phyloP scores from a whole-genome alignment of 1,139 yeast genomes.

The Candida frijolesensis region DNA sequence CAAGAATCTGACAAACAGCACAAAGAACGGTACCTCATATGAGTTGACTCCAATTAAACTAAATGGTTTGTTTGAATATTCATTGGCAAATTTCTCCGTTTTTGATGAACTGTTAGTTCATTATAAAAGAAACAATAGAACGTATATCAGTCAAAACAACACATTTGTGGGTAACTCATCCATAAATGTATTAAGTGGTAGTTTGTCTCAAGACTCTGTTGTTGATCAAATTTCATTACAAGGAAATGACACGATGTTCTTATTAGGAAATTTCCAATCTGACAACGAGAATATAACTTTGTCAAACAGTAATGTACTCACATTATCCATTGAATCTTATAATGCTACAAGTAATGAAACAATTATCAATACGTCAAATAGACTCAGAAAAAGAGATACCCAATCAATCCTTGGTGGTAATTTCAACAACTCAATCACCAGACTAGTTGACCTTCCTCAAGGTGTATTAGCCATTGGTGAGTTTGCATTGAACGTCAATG shows the following conservation, averaged over 20 bases:
- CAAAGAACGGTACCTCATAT: constrained; percentile 20
- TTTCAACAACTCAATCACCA: constrained; percentile 33
- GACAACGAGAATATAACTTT: constrained; percentile 31
- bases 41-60: constrained; percentile 38
- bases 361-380: constrained; percentile 12
- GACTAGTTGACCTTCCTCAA: constrained; percentile 22
- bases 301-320: constrained; percentile 29
- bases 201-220: constrained; percentile 43
- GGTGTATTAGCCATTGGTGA: constrained; percentile 36
- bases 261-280: constrained; percentile 54
- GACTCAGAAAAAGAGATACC: constrained; percentile 27
- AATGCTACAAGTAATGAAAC: constrained; percentile 38
- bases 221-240: constrained; percentile 36
- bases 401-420: constrained; percentile 28
- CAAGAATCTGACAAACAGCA: constrained; percentile 33
- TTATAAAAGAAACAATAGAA: constrained; percentile 29
- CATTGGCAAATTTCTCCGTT: constrained; percentile 64
- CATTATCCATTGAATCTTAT: constrained; percentile 30
- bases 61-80: constrained; percentile 83
- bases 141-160: constrained; percentile 30
- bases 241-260: constrained; percentile 27
- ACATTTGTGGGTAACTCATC: constrained; percentile 67
- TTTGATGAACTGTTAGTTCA: constrained; percentile 37
- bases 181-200: constrained; percentile 62
- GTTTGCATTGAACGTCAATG: constrained; percentile 25